A percentile compares a stretch with the other conserved stretches of the same genome.
These are phyloP conservation scores for Voacanga thouarsii DNA, from an alignment of 257 asterid species.

Conservation along the genomic window DNA sequence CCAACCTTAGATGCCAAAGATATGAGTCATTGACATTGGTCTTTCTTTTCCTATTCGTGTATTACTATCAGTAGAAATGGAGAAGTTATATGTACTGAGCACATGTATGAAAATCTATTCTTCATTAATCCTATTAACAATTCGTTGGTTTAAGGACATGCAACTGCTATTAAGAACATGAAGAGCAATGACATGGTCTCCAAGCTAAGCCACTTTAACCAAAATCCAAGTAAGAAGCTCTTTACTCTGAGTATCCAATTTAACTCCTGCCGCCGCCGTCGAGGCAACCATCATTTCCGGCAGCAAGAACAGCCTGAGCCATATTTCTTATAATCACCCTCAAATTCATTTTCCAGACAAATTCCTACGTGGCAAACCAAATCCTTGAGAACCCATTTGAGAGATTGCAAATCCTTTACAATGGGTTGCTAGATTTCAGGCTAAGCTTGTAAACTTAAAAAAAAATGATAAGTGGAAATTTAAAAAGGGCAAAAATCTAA, in stretches of 20 bases:
- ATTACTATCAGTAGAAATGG: too few species aligned
- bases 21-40: too few species aligned
- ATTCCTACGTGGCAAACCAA: conserved; percentile 1
- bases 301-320: conserved; percentile 16
- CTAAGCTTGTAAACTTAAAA: neutral
- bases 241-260: conserved; percentile 64
- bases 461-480: too few species aligned
- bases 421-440: neutral
- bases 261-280: conserved; percentile 64
- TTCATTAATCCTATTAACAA: too few species aligned
- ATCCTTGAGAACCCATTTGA: conserved; percentile 15
- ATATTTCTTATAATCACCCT: neutral
- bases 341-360: conserved; percentile 4
- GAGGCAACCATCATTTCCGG: conserved; percentile 3
- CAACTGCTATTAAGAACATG: conserved; percentile 80
- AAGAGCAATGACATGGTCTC: conserved; percentile 89
- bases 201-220: conserved; percentile 84
- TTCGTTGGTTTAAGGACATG: neutral
- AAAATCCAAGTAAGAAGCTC: conserved; percentile 96
- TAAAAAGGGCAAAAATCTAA: too few species aligned
- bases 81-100: too few species aligned
- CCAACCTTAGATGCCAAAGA: too few species aligned
- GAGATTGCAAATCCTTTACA: conserved; percentile 8
- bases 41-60: too few species aligned
- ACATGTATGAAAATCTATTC: too few species aligned